phyloP scores from a whole-genome alignment of 2,329 filamentous ascomycete genomes.

The Chaetomium sp. region DNA sequence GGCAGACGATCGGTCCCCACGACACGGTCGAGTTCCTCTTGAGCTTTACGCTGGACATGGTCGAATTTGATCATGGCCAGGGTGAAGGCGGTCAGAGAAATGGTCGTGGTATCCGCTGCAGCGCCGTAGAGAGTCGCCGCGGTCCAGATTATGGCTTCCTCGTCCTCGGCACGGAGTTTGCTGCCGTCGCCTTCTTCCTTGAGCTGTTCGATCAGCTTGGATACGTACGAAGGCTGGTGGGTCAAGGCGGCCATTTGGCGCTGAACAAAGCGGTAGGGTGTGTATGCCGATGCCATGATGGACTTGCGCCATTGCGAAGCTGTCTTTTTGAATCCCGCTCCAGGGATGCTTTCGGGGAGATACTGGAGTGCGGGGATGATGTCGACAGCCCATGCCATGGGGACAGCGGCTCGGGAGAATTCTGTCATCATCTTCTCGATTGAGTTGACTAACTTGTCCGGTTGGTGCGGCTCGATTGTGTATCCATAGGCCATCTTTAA shows the following conservation, averaged over 20 bases:
- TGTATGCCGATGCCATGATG: not conserved
- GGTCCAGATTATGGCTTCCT: not conserved
- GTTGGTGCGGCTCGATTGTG: not conserved
- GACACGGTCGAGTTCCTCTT: not conserved
- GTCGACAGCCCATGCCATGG: not conserved
- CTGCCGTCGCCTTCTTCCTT: not conserved
- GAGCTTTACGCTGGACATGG: not conserved
- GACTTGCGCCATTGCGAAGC: not conserved
- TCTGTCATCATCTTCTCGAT: not conserved
- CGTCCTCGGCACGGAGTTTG: not conserved
- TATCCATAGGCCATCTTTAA: not conserved
- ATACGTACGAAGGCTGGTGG: not conserved
- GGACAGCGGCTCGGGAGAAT: not conserved
- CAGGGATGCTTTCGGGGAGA: not conserved
- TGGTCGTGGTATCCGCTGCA: not conserved
- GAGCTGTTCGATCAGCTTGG: not conserved
- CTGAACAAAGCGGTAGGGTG: not conserved
- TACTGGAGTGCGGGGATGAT: not conserved
- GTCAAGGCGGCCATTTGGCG: not conserved
- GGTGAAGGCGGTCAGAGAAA: not conserved
- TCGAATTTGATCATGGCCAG: not conserved
- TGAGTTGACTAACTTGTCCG: not conserved
- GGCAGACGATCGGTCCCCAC: not conserved
- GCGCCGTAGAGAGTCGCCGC: not conserved
- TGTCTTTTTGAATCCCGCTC: not conserved